These are phyloP conservation scores for Naegleria gruberi DNA, from an alignment of 208 protist species.

Conservation along the genomic window DNA sequence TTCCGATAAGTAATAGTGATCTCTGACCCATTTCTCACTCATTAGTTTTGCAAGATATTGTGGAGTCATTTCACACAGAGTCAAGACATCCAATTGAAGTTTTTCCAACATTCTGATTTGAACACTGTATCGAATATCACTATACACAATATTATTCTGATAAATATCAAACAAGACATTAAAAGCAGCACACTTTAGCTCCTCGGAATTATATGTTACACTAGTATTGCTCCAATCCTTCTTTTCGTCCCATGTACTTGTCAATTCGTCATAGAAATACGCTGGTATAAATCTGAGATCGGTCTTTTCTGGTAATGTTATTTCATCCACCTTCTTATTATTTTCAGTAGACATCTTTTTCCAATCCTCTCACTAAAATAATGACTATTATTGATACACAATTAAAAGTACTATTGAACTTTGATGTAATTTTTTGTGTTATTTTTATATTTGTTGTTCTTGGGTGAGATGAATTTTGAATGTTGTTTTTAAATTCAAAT, in stretches of 20 bases:
- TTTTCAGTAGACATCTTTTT: too few species aligned
- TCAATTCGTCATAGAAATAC: too few species aligned
- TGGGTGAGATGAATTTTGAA: too few species aligned
- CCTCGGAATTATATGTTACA: not conserved
- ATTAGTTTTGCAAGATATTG: not conserved
- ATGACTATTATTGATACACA: too few species aligned
- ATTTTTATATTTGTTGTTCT: too few species aligned
- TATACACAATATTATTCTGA: not conserved
- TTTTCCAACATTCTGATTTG: not conserved
- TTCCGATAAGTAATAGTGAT: not conserved
- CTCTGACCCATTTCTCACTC: not conserved
- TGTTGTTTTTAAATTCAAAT: too few species aligned
- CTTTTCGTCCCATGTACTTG: not conserved
- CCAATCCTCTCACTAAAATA: too few species aligned
- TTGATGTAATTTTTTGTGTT: too few species aligned
- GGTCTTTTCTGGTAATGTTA: too few species aligned
- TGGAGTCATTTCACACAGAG: not conserved
- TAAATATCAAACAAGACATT: not conserved
- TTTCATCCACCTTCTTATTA: too few species aligned
- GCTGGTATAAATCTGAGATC: not conserved
- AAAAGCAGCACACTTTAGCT: not conserved
- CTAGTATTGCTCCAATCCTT: not conserved
- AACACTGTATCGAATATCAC: not conserved
- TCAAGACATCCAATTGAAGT: not conserved
- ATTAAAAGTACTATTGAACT: too few species aligned